Evolutionary conservation across 805 yeast species (phyloP).

Genomic region (Scheffersomyces lignosus): DNA sequence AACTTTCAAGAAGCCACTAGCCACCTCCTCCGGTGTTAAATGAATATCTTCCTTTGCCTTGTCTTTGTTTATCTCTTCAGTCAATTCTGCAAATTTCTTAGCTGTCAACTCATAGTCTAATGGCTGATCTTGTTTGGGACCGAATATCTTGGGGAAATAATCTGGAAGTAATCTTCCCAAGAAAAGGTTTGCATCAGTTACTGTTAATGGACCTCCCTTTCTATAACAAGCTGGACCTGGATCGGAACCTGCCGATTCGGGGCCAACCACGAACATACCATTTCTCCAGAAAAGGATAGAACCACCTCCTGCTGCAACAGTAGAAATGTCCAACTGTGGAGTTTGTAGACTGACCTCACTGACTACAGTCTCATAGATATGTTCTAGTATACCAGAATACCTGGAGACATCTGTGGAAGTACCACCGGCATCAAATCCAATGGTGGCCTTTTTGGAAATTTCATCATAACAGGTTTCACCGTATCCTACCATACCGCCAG

Average conservation of each 20-base stretch:
- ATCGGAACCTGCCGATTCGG: constrained; percentile 41
- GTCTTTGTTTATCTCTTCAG: constrained; percentile 56
- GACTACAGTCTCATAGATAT: constrained; percentile 46
- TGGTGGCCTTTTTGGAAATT: constrained; percentile 24
- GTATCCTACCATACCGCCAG: constrained; percentile 96
- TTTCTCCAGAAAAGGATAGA: constrained; percentile 38
- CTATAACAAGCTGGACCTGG: constrained; percentile 44
- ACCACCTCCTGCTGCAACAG: constrained; percentile 51
- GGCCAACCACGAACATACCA: constrained; percentile 41
- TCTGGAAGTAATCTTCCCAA: constrained; percentile 37
- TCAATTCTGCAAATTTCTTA: constrained; percentile 51
- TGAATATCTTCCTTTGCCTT: constrained; percentile 21
- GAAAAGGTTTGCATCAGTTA: constrained; percentile 39
- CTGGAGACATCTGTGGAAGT: constrained; percentile 48
- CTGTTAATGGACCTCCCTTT: constrained; percentile 41
- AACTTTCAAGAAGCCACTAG: constrained; percentile 76
- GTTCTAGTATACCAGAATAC: constrained; percentile 40
- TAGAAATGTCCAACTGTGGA: constrained; percentile 45
- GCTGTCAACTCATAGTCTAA: constrained; percentile 40
- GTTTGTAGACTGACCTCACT: constrained; percentile 45
- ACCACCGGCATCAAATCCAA: constrained; percentile 47
- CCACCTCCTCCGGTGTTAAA: constrained; percentile 66
- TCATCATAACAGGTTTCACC: constrained; percentile 73
- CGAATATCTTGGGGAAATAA: constrained; percentile 38
- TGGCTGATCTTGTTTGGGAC: constrained; percentile 34